A percentile compares a stretch with the other conserved stretches of the same genome.
Evolutionary conservation across 345 rosid genomes (phyloP).

Genomic region (Salix brachista): DNA sequence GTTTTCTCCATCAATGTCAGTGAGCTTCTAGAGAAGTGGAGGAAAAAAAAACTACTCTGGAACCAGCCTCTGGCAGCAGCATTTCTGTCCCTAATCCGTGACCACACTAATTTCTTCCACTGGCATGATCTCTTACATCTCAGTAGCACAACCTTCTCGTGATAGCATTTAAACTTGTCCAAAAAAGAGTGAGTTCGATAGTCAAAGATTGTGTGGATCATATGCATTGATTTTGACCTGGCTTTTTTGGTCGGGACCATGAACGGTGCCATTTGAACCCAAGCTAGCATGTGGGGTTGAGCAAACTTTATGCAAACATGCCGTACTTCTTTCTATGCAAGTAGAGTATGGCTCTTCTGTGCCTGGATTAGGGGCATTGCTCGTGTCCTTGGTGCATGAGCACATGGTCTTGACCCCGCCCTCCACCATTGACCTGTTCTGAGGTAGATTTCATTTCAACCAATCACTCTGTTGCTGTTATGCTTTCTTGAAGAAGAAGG

Average conservation of each 20-base stretch:
- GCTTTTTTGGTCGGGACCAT: not conserved
- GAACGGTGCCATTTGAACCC: not conserved
- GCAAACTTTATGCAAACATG: not conserved
- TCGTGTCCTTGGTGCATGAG: not conserved
- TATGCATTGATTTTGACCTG: not conserved
- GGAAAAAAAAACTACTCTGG: too few species aligned
- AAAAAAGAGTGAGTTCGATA: not conserved
- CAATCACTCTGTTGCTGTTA: not conserved
- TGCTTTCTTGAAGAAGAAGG: not conserved
- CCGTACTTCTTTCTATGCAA: not conserved
- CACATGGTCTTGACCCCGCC: not conserved
- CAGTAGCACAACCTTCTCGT: not conserved
- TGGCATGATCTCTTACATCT: not conserved
- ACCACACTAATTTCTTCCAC: not conserved
- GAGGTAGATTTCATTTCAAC: not conserved
- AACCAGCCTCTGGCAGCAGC: too few species aligned
- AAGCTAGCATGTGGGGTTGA: not conserved
- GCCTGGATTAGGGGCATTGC: not conserved
- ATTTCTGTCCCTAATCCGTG: not conserved
- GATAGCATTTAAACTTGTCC: not conserved
- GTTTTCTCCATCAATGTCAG: too few species aligned
- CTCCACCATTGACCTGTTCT: not conserved
- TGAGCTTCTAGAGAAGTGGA: too few species aligned
- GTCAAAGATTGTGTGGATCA: not conserved
- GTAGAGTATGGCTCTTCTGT: not conserved